Conservation (phyloP, 148 eudicot genomes). For the Nyssa sinensis region DNA sequence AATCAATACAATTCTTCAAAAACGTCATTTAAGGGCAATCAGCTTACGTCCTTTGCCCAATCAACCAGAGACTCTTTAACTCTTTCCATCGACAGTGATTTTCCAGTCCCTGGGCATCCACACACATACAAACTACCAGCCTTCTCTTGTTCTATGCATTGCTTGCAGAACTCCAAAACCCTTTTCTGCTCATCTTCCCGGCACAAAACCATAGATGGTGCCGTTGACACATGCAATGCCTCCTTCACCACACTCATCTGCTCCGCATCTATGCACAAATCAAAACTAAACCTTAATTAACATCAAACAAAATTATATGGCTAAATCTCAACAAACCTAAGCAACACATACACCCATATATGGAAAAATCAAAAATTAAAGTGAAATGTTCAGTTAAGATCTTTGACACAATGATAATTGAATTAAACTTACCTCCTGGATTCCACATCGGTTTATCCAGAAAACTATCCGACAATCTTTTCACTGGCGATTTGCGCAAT, state of each 20-base stretch:
- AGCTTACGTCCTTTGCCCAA: constrained; percentile 74
- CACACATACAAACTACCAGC: constrained; percentile 79
- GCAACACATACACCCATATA: not conserved
- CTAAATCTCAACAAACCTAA: not conserved
- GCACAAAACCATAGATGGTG: constrained; percentile 56
- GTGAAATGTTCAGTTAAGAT: not conserved
- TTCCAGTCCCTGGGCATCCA: constrained; percentile 94
- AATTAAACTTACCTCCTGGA: constrained; percentile 47
- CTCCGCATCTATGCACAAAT: constrained; percentile 43
- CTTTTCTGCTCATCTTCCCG: constrained; percentile 68
- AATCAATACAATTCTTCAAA: not conserved
- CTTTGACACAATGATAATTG: not conserved
- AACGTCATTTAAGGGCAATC: not conserved
- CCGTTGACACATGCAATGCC: constrained; percentile 75
- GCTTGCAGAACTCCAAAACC: constrained; percentile 70
- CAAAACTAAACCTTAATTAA: not conserved
- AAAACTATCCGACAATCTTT: constrained; percentile 48
- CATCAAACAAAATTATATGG: not conserved
- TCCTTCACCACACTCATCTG: constrained; percentile 73
- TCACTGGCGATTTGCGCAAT: constrained; percentile 30
- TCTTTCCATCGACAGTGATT: constrained; percentile 81
- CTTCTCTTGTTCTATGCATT: constrained; percentile 51
- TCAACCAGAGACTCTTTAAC: constrained; percentile 47
- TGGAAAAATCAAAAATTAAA: not conserved
- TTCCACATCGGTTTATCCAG: constrained; percentile 65